Conservation (phyloP, 1,139 yeast species). For the Saccharomycopsis phalli region DNA sequence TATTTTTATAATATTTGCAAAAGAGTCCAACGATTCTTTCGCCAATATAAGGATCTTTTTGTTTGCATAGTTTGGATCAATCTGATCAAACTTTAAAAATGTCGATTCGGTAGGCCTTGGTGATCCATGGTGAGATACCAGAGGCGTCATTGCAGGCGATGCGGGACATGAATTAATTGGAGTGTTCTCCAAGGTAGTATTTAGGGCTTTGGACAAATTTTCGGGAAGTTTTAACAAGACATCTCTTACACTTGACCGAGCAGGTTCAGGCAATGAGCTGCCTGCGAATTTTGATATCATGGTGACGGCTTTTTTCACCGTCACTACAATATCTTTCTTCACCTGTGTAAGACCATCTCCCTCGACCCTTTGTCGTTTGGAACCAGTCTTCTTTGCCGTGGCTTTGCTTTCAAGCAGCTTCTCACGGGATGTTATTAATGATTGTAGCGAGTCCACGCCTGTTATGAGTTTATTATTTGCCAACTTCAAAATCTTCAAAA, state of each 20-base stretch:
- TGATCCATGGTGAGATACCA: constrained; percentile 9
- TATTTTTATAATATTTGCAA: constrained; percentile 68
- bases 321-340: constrained; percentile 75
- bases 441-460: constrained; percentile 56
- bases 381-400: constrained; percentile 22
- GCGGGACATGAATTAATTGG: constrained; percentile 20
- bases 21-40: constrained; percentile 83
- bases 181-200: constrained; percentile 24
- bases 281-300: constrained; percentile 82
- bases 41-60: constrained; percentile 74
- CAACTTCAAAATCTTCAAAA: constrained; percentile 61
- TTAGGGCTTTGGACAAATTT: constrained; percentile 43
- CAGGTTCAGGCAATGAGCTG: constrained; percentile 69
- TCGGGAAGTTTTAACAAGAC: constrained; percentile 67
- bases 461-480: constrained; percentile 66
- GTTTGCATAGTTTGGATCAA: constrained; percentile 29
- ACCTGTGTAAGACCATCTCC: constrained; percentile 35
- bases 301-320: constrained; percentile 80
- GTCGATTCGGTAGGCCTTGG: constrained; percentile 7
- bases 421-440: constrained; percentile 33
- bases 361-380: constrained; percentile 25
- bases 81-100: constrained; percentile 9
- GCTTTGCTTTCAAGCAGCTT: constrained; percentile 28
- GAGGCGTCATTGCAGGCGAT: constrained; percentile 13
- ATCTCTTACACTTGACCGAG: constrained; percentile 74